Conservation (phyloP, 1,284 basidiomycete species). For the Thecaphora thlaspeos region DNA sequence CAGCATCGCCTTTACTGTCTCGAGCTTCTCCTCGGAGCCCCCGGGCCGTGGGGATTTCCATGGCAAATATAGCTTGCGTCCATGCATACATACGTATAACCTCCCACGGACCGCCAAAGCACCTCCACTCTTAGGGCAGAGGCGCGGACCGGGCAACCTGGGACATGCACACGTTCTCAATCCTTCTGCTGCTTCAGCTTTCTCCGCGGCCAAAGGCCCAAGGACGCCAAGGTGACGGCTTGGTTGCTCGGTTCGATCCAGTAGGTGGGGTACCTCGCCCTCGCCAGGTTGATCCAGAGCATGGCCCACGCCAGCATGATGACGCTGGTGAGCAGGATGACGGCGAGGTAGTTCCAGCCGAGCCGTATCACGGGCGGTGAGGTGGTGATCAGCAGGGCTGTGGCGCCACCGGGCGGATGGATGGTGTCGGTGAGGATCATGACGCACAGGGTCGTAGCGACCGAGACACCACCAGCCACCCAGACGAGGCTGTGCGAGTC, state of each 20-base stretch:
- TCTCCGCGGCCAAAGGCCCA: too few relatives aligned
- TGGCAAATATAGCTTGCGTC: too few relatives aligned
- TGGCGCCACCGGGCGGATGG: slow-evolving; percentile 39
- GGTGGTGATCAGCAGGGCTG: slow-evolving; percentile 30
- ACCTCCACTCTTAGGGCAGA: too few relatives aligned
- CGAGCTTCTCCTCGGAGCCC: too few relatives aligned
- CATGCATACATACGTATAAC: too few relatives aligned
- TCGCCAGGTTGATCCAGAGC: slow-evolving; percentile 39
- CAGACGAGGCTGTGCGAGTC: slow-evolving; percentile 28
- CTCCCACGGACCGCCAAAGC: too few relatives aligned
- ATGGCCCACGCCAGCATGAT: slow-evolving; percentile 38
- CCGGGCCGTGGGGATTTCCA: too few relatives aligned
- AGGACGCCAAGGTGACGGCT: too few relatives aligned
- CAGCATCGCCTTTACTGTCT: too few relatives aligned
- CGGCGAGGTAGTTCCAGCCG: slow-evolving; percentile 34
- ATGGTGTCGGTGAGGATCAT: slow-evolving; percentile 39
- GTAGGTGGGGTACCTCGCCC: slow-evolving; percentile 17
- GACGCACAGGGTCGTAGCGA: slow-evolving; percentile 26
- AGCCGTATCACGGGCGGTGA: slow-evolving; percentile 24
- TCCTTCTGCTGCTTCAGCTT: too few relatives aligned
- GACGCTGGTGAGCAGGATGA: slow-evolving; percentile 26
- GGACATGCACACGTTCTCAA: too few relatives aligned
- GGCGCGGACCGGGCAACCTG: too few relatives aligned
- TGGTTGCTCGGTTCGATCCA: slow-evolving; percentile 9
- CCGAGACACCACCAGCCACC: slow-evolving; percentile 30